Evolutionary conservation across 345 rosid genomes (phyloP).

Genomic region (Eucalyptus shirleyi): DNA sequence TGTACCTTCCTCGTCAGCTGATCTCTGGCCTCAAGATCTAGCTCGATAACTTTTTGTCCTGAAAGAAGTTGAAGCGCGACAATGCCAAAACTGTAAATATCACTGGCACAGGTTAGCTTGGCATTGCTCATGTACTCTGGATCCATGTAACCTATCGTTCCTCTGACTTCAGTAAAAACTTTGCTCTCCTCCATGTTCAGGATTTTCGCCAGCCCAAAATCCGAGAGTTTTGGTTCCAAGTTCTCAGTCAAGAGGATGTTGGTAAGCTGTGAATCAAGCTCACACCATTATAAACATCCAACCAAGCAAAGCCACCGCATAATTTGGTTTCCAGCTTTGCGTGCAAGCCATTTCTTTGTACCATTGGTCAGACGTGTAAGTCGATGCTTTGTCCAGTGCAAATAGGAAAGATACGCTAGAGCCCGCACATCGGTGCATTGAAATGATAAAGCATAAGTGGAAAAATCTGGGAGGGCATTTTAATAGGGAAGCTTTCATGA

Average conservation of each 20-base stretch:
- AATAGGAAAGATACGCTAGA: not conserved
- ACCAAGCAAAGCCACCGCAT: not conserved
- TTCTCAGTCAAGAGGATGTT: constrained; percentile 56
- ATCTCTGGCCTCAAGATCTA: constrained; percentile 52
- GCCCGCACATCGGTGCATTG: not conserved
- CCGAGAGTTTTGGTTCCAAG: constrained; percentile 48
- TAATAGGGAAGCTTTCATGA: not conserved
- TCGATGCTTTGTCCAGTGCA: not conserved
- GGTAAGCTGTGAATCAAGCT: constrained; percentile 31
- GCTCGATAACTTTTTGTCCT: constrained; percentile 48
- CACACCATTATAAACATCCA: not conserved
- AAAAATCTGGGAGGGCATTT: not conserved
- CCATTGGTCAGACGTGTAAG: not conserved
- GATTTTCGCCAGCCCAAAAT: constrained; percentile 60
- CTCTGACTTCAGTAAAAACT: constrained; percentile 68
- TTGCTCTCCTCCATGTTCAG: constrained; percentile 64
- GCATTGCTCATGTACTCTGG: constrained; percentile 68
- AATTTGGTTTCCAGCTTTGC: not conserved
- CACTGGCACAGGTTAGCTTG: constrained; percentile 53
- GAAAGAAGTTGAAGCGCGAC: constrained; percentile 51
- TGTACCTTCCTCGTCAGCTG: constrained; percentile 57
- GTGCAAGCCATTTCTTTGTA: not conserved
- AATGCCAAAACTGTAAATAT: constrained; percentile 60
- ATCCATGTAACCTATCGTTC: constrained; percentile 71
- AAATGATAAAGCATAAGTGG: not conserved